phyloP scores from a whole-genome alignment of 208 protist genomes.

The Leishmania turanica region DNA sequence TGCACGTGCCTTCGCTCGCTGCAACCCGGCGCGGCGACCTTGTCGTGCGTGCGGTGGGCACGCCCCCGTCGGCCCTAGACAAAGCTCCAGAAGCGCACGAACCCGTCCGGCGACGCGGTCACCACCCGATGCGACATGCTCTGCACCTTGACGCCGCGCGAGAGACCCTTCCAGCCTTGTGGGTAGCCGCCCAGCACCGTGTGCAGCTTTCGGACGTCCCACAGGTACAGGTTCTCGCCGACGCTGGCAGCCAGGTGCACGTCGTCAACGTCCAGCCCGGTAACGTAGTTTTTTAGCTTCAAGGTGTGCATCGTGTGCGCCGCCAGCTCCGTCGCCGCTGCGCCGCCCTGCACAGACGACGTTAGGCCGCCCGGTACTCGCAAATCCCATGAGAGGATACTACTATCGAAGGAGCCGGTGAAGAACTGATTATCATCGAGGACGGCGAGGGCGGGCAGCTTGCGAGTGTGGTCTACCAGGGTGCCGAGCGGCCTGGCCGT shows the following conservation, averaged over 20 bases:
- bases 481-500: slow-evolving; percentile 27
- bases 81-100: slow-evolving; percentile 84
- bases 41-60: not conserved
- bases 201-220: slow-evolving; percentile 79
- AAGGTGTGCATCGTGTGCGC: slow-evolving; percentile 67
- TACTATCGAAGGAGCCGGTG: slow-evolving; percentile 80
- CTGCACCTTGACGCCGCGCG: slow-evolving; percentile 71
- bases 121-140: slow-evolving; percentile 54
- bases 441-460: slow-evolving; percentile 78
- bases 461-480: slow-evolving; percentile 65
- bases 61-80: slow-evolving; percentile 31
- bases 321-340: slow-evolving; percentile 19
- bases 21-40: not conserved
- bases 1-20: not conserved
- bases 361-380: slow-evolving; percentile 49
- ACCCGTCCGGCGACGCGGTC: slow-evolving; percentile 80
- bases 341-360: slow-evolving; percentile 26
- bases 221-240: slow-evolving; percentile 83
- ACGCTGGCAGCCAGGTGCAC: slow-evolving; percentile 76
- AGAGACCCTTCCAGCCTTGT: slow-evolving; percentile 81
- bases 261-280: slow-evolving; percentile 78
- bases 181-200: slow-evolving; percentile 76
- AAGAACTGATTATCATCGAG: slow-evolving; percentile 79
- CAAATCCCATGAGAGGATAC: slow-evolving; percentile 83
- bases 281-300: slow-evolving; percentile 84